Percentiles rank a stretch among this genome's conserved stretches.
Conservation (phyloP, 345 rosid genomes). For the Cardamine resedifolia region DNA sequence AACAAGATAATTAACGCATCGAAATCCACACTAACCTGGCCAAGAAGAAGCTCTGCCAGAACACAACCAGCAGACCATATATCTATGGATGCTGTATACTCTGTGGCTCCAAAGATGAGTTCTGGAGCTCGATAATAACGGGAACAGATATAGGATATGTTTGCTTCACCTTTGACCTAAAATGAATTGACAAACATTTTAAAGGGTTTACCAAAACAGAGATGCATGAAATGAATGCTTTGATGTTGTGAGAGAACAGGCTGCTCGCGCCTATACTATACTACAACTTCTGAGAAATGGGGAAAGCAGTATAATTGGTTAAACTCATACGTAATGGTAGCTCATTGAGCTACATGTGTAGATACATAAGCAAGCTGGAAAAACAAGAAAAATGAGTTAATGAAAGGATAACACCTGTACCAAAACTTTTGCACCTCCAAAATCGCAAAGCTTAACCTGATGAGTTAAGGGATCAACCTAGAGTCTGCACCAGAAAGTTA, state of each 20-base stretch:
- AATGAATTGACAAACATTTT: conserved; percentile 4
- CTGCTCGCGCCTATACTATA: not conserved
- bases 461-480: conserved; percentile 81
- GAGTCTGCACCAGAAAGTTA: conserved; percentile 26
- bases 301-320: not conserved
- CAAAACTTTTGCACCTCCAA: conserved; percentile 83
- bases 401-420: too few species aligned
- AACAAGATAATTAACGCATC: not conserved
- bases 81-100: conserved; percentile 74
- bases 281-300: too few species aligned
- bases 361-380: not conserved
- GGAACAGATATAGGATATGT: conserved; percentile 81
- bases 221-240: not conserved
- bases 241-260: not conserved
- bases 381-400: not conserved
- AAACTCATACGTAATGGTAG: not conserved
- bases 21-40: conserved; percentile 52
- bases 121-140: conserved; percentile 88
- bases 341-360: not conserved
- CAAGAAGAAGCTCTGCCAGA: conserved; percentile 79
- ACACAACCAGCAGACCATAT: conserved; percentile 94
- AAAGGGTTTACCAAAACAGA: not conserved
- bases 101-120: conserved; percentile 79
- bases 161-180: conserved; percentile 77
- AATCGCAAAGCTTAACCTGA: conserved; percentile 78